Conservation (phyloP, 768 basidiomycete genomes). For the Boletus subparvulus region DNA sequence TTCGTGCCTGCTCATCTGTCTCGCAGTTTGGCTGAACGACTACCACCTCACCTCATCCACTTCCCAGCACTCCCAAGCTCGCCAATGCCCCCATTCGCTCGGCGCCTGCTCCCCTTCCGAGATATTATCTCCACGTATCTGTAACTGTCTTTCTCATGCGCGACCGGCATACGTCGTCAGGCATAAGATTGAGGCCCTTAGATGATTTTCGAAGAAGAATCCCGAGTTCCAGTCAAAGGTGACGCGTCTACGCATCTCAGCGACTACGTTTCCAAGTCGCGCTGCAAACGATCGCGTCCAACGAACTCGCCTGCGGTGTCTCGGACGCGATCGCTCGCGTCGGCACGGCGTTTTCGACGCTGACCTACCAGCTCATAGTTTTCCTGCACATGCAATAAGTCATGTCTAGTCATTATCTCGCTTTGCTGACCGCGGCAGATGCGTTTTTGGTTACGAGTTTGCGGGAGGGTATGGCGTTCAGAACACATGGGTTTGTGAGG, state of each 20-base stretch:
- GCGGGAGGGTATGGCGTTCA: slow-evolving; percentile 79
- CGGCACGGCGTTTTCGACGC: slow-evolving; percentile 63
- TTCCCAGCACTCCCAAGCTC: slow-evolving; percentile 31
- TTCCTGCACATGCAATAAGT: slow-evolving; percentile 83
- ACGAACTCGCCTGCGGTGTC: slow-evolving; percentile 71
- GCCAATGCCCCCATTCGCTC: slow-evolving; percentile 57
- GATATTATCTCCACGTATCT: slow-evolving; percentile 63
- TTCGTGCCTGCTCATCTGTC: no score
- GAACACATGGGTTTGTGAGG: no score
- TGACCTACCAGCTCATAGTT: slow-evolving; percentile 86
- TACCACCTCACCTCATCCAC: no score
- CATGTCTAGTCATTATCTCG: slow-evolving; percentile 86
- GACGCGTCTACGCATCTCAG: no score
- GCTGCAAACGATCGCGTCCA: slow-evolving; percentile 74
- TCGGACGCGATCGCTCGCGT: slow-evolving; percentile 45
- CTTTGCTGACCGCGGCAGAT: slow-evolving; percentile 77
- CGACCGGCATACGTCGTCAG: slow-evolving; percentile 54
- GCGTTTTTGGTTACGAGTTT: slow-evolving; percentile 76
- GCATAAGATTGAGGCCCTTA: slow-evolving; percentile 82
- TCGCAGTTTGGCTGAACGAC: no score
- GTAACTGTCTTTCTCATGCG: not conserved
- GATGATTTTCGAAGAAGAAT: slow-evolving; percentile 53
- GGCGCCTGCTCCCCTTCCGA: slow-evolving; percentile 95
- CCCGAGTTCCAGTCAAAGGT: no score
- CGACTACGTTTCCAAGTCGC: slow-evolving; percentile 67